Conservation (phyloP, 1,139 yeast species). For the Kodamaea sp. region DNA sequence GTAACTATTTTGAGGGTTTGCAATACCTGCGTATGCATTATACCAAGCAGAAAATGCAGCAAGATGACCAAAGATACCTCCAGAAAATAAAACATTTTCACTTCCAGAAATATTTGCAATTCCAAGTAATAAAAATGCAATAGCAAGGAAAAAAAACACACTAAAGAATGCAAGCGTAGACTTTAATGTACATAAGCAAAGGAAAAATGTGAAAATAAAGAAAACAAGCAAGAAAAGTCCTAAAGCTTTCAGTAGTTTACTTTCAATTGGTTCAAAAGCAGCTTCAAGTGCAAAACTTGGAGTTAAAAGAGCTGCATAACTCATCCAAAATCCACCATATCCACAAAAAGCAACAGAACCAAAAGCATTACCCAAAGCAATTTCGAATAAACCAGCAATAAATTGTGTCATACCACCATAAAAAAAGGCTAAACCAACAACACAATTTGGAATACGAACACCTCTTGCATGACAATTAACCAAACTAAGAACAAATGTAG, state of each 20-base stretch:
- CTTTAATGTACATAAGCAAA: slow-evolving; percentile 65
- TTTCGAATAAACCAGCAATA: slow-evolving; percentile 64
- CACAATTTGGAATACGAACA: slow-evolving; percentile 43
- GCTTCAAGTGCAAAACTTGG: slow-evolving; percentile 53
- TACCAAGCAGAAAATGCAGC: slow-evolving; percentile 84
- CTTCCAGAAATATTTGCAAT: slow-evolving; percentile 47
- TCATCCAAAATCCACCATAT: slow-evolving; percentile 75
- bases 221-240: slow-evolving; percentile 78
- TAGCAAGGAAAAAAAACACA: slow-evolving; percentile 58
- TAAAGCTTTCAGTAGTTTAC: slow-evolving; percentile 37
- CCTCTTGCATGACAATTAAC: slow-evolving; percentile 52
- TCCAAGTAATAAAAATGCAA: slow-evolving; percentile 67
- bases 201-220: slow-evolving; percentile 72
- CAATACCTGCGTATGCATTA: slow-evolving; percentile 88
- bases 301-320: slow-evolving; percentile 56
- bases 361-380: slow-evolving; percentile 61
- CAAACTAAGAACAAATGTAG: slow-evolving; percentile 50
- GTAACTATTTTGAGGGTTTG: slow-evolving; percentile 68
- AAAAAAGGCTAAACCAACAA: slow-evolving; percentile 50
- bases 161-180: slow-evolving; percentile 76
- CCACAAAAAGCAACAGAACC: slow-evolving; percentile 63
- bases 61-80: slow-evolving; percentile 76
- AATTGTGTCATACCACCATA: slow-evolving; percentile 65
- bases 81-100: slow-evolving; percentile 53
- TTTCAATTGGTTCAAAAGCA: slow-evolving; percentile 43